A percentile compares a stretch with the other conserved stretches of the same genome.
phyloP scores from a whole-genome alignment of 2,329 filamentous ascomycete species.

The Rhynchosporium agropyri region DNA sequence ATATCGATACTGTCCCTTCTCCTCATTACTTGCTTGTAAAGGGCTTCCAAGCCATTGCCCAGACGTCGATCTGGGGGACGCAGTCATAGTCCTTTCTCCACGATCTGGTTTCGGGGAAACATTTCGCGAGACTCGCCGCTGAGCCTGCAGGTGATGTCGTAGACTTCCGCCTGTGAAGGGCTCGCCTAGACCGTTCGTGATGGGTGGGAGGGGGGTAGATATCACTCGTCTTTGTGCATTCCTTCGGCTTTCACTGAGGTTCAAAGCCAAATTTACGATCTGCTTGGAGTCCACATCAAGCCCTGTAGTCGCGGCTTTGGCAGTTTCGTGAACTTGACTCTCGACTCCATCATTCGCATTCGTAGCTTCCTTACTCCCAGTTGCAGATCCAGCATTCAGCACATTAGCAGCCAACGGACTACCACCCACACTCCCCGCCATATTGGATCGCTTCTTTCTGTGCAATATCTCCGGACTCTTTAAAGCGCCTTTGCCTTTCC shows the following conservation, averaged over 20 bases:
- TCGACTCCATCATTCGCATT: conserved; percentile 17
- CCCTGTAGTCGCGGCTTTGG: conserved; percentile 31
- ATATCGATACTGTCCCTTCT: conserved; percentile 57
- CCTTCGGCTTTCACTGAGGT: conserved; percentile 78
- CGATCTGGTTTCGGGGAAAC: conserved; percentile 60
- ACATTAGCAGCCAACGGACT: conserved; percentile 38
- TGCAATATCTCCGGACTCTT: conserved; percentile 33
- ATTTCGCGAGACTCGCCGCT: conserved; percentile 63
- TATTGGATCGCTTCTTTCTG: conserved; percentile 33
- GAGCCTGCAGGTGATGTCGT: conserved; percentile 71
- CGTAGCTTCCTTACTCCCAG: conserved; percentile 11
- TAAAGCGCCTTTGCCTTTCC: conserved; percentile 36
- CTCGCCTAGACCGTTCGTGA: conserved; percentile 46
- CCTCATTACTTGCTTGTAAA: conserved; percentile 53
- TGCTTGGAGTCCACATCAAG: conserved; percentile 79
- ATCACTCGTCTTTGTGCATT: conserved; percentile 61
- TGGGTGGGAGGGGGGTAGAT: conserved; percentile 51
- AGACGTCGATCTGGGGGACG: conserved; percentile 48
- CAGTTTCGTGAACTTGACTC: conserved; percentile 8
- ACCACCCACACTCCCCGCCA: conserved; percentile 31
- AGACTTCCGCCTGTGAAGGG: conserved; percentile 60
- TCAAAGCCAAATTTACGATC: conserved; percentile 91
- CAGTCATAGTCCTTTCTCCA: conserved; percentile 34
- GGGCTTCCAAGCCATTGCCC: conserved; percentile 49
- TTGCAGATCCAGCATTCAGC: conserved; percentile 24